Conservation (phyloP, 1,284 basidiomycete species). For the Cystobasidium slooffiae region DNA sequence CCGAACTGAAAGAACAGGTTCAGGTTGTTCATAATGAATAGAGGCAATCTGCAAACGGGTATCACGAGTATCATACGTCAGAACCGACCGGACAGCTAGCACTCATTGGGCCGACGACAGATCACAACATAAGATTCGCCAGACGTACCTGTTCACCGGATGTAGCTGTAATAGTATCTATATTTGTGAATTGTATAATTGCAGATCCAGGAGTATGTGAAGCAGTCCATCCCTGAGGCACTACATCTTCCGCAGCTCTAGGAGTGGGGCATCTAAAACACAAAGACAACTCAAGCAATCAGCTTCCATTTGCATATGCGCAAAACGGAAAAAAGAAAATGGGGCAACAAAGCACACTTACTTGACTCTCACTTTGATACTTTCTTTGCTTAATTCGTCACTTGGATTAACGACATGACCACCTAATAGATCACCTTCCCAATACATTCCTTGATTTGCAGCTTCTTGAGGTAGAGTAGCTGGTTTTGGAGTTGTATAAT, state of each 20-base stretch:
- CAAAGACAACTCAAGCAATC: not conserved
- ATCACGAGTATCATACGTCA: not conserved
- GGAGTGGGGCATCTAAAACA: constrained; percentile 33
- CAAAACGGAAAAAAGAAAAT: constrained; percentile 28
- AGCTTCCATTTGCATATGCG: not conserved
- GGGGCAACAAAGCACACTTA: constrained; percentile 16
- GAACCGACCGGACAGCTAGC: too few relatives aligned
- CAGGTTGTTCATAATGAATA: constrained; percentile 80
- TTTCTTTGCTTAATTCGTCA: constrained; percentile 45
- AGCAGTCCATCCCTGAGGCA: constrained; percentile 43
- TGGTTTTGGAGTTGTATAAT: constrained; percentile 42
- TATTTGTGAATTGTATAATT: constrained; percentile 48
- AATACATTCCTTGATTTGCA: constrained; percentile 46
- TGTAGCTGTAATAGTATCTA: constrained; percentile 4
- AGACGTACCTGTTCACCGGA: constrained; percentile 16
- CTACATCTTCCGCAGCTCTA: constrained; percentile 33
- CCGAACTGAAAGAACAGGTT: constrained; percentile 76
- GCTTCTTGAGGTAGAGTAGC: constrained; percentile 49
- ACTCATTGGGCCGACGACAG: too few relatives aligned
- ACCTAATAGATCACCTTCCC: constrained; percentile 46
- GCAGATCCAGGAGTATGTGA: constrained; percentile 47
- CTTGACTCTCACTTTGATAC: constrained; percentile 47
- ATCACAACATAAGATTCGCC: not conserved
- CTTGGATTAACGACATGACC: constrained; percentile 32
- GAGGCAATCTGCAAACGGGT: constrained; percentile 64